Evolutionary conservation across 352 stramenopile genomes (phyloP), one percentile per base, ranked within the genome.

Genomic region (Phytopythium delawarense): DNA sequence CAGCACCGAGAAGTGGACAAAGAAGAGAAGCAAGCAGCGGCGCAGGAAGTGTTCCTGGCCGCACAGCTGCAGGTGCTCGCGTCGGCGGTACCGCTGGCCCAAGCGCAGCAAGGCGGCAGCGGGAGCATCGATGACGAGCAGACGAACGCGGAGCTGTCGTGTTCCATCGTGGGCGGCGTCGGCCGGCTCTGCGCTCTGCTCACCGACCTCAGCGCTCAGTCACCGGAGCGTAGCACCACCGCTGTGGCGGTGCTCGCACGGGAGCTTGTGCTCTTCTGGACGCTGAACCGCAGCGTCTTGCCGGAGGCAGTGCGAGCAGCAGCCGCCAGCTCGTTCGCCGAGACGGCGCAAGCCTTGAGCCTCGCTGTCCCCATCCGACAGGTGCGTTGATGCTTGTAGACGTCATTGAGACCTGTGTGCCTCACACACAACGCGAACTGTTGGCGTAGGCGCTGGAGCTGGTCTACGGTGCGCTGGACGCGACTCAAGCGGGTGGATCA

Each of bases 321-420:
- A 1, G 54, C 23, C 6, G 16, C 16, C 39, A 39, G 16, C 16
- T 15, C 21, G 21, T 59, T 59, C 37, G 16, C 2, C 8, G 30
- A 37, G 54, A 48, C 42, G 25, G 21, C n/a, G 23, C 23, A 23
- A 8, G 12, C 28, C 1, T 4, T 11, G 7, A 39, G 21, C 21
- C 39, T 61, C 15, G 55, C 55, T 16, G 37, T 28, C 8, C 39
- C 35, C 15, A 25, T 61, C 40, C 55, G 55, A 37, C 21, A 61
- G 21, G 55, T 51, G 20, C 13, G 42, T 49, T 23, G 40, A 18
- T 12, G 40, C 32, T 52, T 52, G 4, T 2, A 2, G n/a, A 15
- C 1, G 5, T 1, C 42, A 6, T 15, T 7, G 18, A 25, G 4
- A 9, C 16, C 7, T 46, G 18, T 1, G 8, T 0, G 45, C 40